A percentile compares a stretch with the other conserved stretches of the same genome.
These are phyloP conservation scores for Blastocystis sp. DNA, from an alignment of 352 stramenopile species.

Conservation along the genomic window DNA sequence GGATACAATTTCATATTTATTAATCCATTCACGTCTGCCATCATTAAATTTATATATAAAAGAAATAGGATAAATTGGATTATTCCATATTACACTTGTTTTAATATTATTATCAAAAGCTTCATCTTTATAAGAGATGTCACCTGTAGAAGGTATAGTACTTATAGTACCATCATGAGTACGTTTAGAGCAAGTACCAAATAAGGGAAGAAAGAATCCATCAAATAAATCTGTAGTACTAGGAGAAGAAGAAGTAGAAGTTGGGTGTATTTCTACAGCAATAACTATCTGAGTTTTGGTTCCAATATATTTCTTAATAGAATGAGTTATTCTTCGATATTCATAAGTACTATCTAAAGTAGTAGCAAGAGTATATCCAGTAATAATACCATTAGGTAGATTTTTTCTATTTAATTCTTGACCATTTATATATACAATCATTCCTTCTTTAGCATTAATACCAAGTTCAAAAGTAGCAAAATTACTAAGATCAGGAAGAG, in stretches of 20 bases:
- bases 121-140: not conserved
- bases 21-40: slow-evolving; percentile 25
- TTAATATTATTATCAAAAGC: slow-evolving; percentile 6
- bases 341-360: too few species aligned
- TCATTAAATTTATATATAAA: slow-evolving; percentile 10
- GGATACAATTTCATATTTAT: slow-evolving; percentile 9
- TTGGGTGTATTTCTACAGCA: slow-evolving; percentile 20
- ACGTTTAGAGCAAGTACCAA: too few species aligned
- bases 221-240: slow-evolving; percentile 3
- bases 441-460: slow-evolving; percentile 11
- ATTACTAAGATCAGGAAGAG: too few species aligned
- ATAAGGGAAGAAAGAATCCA: too few species aligned
- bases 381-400: too few species aligned
- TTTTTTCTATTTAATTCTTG: slow-evolving; percentile 21
- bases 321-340: too few species aligned
- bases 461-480: slow-evolving; percentile 16
- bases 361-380: too few species aligned
- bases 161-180: too few species aligned
- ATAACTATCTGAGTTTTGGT: too few species aligned
- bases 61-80: not conserved
- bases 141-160: not conserved
- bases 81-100: slow-evolving; percentile 16
- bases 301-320: too few species aligned
- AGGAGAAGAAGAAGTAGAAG: not conserved
- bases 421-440: slow-evolving; percentile 35